Evolutionary conservation across 108 stramenopile species (phyloP), one percentile per base, ranked within the genome.

Genomic region (Seminavis robusta): DNA sequence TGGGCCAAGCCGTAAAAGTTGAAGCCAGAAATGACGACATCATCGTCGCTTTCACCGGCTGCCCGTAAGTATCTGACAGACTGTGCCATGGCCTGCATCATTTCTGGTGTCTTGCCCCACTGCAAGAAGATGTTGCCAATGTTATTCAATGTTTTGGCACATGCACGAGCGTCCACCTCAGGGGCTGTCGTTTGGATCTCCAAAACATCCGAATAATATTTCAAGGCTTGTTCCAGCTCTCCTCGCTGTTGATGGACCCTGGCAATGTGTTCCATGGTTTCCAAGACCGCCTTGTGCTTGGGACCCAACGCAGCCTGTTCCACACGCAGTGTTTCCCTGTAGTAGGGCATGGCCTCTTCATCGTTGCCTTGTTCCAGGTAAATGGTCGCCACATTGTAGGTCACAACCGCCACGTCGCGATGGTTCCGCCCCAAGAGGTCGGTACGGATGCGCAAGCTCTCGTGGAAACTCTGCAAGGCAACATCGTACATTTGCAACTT

Each of bases 191-290:
- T 19, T 52, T 80, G 71, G 20, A 80, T 64, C 6, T 41, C 46
- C 52, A 83, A 47, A 16, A 72, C 78, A 34, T 79, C 78, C 19
- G 61, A 32, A 41, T 69, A 83, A 67, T 76, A 77, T 46, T 60
- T 47, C 51, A 80, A 48, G n/a, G 82, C 72, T 25, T 66, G 45
- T 34, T 74, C 71, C 17, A 76, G 49, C 41, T 77, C 71, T 23
- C 82, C 82, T 25, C 71, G 63, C 45, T 80, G 73, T 37, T 79
- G 82, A 54, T 77, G 61, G 7, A 80, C 74, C 55, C 74, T 76
- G 44, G 69, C 82, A 30, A 83, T 56, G 54, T 80, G 82, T 51
- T 74, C 72, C 39, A 83, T 15, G 20, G 78, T 83, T 21, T 77
- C 33, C 9, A 68, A 64, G 7, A 79, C 86, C 60, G 83, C 86